Base-by-base conservation (phyloP, 805 yeast species). In the Saccharomycopsis guyanensis region DNA sequence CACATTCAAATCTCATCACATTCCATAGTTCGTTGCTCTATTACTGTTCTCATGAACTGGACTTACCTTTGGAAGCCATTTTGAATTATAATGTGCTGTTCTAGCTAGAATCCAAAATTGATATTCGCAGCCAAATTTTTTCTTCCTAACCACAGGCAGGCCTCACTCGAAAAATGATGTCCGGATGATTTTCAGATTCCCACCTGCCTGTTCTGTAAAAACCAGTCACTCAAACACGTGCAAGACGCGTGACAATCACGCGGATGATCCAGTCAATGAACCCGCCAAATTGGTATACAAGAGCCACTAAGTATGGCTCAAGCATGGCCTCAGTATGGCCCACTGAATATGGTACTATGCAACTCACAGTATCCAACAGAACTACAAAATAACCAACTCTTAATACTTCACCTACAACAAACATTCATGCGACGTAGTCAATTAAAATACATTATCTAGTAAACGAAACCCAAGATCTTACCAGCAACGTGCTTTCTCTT, bases 401-500 rank as follows among this genome's bases (percentile, higher is more conserved):
- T n/a, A n/a, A n/a, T n/a, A n/a, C 32, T 27, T 27, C 8, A 27
- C 32, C 13, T 27, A 27, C 32, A 27, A 6, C 37, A 8, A 33
- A 33, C 5, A 33, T 15, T 33, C 37, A 15, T 33, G 37, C 37
- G 37, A 18, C 20, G 37, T 15, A 33, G 37, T 15, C 37, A 33
- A 33, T 15, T 33, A 33, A 33, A 33, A 33, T 33, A 33, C 37
- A 33, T 33, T 10, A 42, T 58, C 66, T 85, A 89, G 85, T 89
- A 89, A 59, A 89, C 96, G 79, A 86, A 89, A 70, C 97, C 97
- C 69, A 89, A 84, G 74, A 89, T 85, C 82, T 89, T 89, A 74
- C 97, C 97, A 62, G 96, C 87, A 63, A 89, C 97, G 78, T 89
- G 97, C 86, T 89, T 91, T 82, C 97, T 85, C 83, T 95, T 86